phyloP scores from a whole-genome alignment of 768 basidiomycete species.

The Rhizopogon vulgaris region DNA sequence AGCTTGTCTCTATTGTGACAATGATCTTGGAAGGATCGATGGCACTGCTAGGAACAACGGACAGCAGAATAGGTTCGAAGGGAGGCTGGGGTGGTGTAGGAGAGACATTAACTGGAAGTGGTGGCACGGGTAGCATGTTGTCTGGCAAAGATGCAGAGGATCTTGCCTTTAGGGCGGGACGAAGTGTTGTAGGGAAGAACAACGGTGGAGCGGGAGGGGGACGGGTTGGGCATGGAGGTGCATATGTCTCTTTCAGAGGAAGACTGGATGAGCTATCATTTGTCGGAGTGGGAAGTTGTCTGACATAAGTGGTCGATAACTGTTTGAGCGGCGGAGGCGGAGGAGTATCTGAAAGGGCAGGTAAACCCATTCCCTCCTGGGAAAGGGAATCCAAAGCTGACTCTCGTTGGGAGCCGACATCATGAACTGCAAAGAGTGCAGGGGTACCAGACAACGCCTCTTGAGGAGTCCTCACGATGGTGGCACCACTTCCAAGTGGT shows the following conservation, averaged over 20 bases:
- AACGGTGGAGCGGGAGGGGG: conserved; percentile 22
- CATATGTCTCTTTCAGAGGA: conserved; percentile 16
- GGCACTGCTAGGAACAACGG: conserved; percentile 40
- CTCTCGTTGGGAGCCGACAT: conserved; percentile 6
- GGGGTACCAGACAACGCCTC: conserved; percentile 52
- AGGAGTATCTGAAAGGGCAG: conserved; percentile 38
- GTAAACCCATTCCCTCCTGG: conserved; percentile 14
- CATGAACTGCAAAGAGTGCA: conserved; percentile 8
- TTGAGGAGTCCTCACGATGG: conserved; percentile 71
- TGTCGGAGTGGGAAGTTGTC: conserved; percentile 27
- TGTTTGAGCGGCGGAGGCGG: conserved; percentile 41
- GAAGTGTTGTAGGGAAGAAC: conserved; percentile 18
- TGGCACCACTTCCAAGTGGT: conserved; percentile 64
- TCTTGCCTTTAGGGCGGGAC: conserved; percentile 31
- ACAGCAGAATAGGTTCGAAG: conserved; percentile 64
- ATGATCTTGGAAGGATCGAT: conserved; percentile 58
- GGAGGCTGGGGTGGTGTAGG: conserved; percentile 43
- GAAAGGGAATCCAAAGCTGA: conserved; percentile 9
- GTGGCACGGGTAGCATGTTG: conserved; percentile 40
- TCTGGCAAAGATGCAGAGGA: conserved; percentile 22
- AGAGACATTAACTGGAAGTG: conserved; percentile 41
- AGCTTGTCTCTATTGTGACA: conserved; percentile 71
- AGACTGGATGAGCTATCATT: conserved; percentile 12
- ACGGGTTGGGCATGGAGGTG: conserved; percentile 31
- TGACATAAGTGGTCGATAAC: not conserved